These are phyloP conservation scores for Cornus florida DNA, from an alignment of 148 eudicot species.

Conservation along the genomic window DNA sequence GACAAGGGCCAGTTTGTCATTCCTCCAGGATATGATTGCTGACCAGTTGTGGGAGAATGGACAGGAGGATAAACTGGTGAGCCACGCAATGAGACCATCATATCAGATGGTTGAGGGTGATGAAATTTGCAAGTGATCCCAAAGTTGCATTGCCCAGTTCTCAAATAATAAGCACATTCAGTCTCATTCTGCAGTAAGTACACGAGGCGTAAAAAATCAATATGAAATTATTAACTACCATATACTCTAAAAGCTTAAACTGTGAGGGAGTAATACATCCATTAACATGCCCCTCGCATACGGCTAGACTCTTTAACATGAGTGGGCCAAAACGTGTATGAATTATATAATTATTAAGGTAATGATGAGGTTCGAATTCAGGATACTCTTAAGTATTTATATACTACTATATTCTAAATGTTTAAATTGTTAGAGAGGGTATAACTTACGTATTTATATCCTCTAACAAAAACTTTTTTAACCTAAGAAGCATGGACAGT, in stretches of 20 bases:
- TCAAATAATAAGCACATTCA: constrained; percentile 87
- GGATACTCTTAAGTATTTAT: no score
- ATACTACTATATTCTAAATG: no score
- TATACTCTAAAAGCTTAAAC: no score
- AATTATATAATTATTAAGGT: no score
- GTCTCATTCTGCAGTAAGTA: constrained; percentile 50
- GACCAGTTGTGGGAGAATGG: constrained; percentile 74
- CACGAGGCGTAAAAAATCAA: background rate
- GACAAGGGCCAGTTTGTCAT: constrained; percentile 70
- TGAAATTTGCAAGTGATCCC: constrained; percentile 94
- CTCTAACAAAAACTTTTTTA: background rate
- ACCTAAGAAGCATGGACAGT: background rate
- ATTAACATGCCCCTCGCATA: no score
- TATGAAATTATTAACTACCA: background rate
- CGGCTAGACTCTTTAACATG: no score
- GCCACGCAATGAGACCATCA: constrained; percentile 66
- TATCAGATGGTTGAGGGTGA: constrained; percentile 88
- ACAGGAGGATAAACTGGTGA: constrained; percentile 85
- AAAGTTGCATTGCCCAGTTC: constrained; percentile 95
- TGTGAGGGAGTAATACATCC: no score
- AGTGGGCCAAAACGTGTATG: no score
- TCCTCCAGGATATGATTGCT: constrained; percentile 79
- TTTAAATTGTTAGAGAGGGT: no score
- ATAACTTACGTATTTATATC: no score
- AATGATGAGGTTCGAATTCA: no score